Evolutionary conservation across 202 grass and related monocot genomes (phyloP).

Genomic region (Tripidium arundinaceum): DNA sequence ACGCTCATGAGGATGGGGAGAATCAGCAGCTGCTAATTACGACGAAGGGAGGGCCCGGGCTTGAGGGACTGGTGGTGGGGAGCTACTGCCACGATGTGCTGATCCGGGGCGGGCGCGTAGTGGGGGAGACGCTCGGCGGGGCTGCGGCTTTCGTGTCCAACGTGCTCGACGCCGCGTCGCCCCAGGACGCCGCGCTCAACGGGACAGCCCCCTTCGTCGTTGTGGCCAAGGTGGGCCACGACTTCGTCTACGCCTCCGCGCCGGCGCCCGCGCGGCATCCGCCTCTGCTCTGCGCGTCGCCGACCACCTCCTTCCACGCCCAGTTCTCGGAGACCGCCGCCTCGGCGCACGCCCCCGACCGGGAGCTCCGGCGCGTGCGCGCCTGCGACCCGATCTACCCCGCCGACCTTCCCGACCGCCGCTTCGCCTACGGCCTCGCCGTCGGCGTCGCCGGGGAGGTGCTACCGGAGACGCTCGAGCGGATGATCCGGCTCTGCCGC

Average conservation of each 20-base stretch:
- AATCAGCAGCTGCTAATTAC: not conserved
- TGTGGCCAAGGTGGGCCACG: constrained; percentile 71
- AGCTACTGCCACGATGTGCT: constrained; percentile 99
- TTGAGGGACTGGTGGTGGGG: constrained; percentile 60
- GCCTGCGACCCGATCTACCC: constrained; percentile 73
- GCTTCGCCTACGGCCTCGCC: constrained; percentile 70
- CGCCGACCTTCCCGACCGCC: constrained; percentile 51
- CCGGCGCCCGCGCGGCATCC: constrained; percentile 35
- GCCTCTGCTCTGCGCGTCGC: constrained; percentile 40
- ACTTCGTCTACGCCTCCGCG: constrained; percentile 69
- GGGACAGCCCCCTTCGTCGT: constrained; percentile 20
- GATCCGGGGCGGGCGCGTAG: constrained; percentile 49
- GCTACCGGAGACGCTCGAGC: constrained; percentile 60
- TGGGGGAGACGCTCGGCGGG: constrained; percentile 77
- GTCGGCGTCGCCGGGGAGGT: constrained; percentile 83
- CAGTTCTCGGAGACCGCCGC: constrained; percentile 45
- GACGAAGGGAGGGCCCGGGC: not conserved
- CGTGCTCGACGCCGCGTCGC: constrained; percentile 67
- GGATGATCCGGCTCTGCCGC: constrained; percentile 67
- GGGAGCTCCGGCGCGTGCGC: constrained; percentile 60
- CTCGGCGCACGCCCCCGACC: constrained; percentile 53
- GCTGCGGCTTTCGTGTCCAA: constrained; percentile 85
- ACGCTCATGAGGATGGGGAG: not conserved
- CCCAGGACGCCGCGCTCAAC: constrained; percentile 4
- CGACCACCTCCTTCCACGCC: constrained; percentile 86